Conservation (phyloP, 768 basidiomycete species). For the Chalciporus chontae region DNA sequence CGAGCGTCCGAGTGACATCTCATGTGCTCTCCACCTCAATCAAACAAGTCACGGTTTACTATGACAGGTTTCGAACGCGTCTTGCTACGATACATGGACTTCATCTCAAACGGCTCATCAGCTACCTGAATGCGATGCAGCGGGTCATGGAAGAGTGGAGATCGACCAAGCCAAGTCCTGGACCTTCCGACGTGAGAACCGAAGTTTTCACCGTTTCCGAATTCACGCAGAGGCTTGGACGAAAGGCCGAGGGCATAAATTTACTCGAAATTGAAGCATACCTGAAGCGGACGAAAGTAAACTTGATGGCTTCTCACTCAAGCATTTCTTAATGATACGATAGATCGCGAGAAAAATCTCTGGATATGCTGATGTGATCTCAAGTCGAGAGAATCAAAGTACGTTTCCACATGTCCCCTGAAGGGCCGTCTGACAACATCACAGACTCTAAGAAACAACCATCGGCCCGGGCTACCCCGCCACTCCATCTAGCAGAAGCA, state of each 20-base stretch:
- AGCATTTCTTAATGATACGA: neutral
- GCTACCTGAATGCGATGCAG: conserved; percentile 67
- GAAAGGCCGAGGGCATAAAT: conserved; percentile 72
- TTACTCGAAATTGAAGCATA: conserved; percentile 80
- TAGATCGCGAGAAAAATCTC: conserved; percentile 78
- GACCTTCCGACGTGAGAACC: conserved; percentile 20
- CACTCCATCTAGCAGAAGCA: conserved; percentile 75
- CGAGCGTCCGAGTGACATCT: conserved; percentile 64
- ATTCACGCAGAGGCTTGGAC: conserved; percentile 63
- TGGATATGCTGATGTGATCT: conserved; percentile 71
- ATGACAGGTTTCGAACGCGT: conserved; percentile 72
- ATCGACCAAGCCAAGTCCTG: conserved; percentile 17
- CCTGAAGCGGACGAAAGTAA: conserved; percentile 83
- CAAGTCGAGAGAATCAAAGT: conserved; percentile 39
- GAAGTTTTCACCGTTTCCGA: conserved; percentile 71
- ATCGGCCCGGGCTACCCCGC: conserved; percentile 53
- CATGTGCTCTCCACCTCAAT: conserved; percentile 57
- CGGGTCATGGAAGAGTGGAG: conserved; percentile 56
- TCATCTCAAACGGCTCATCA: conserved; percentile 75
- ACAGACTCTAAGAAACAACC: conserved; percentile 11
- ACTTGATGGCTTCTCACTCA: conserved; percentile 24
- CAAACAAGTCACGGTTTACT: conserved; percentile 73
- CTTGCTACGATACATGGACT: conserved; percentile 70
- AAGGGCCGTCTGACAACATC: neutral
- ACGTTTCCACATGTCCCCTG: neutral